Base-by-base conservation (phyloP, 805 yeast species). In the Starmera quercuum region DNA sequence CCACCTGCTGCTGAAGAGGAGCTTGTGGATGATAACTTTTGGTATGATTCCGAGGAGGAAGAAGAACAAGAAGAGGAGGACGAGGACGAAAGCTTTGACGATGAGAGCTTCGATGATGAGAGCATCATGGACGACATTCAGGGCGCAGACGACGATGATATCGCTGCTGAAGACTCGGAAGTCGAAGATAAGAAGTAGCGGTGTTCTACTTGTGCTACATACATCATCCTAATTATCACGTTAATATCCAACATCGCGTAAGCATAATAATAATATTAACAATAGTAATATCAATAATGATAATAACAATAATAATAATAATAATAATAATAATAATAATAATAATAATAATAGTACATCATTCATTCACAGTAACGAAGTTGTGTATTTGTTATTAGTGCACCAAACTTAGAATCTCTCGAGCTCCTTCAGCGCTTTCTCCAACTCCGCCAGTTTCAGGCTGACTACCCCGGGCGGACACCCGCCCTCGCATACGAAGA, bases 41-140 rank as follows among this genome's bases (percentile, higher is more conserved):
- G 92, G 92, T 82, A 80, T 53, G 92, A 81, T 45, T 81, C 79
- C 27, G 83, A 75, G 29, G 83, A 76, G 38, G 84, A 76, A 45
- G 76, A 66, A 20, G 81, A 76, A 31, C 83, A 74, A 28, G 76
- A 62, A 30, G 73, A 61, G 24, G 73, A 66, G 29, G 73, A 66
- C 22, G 69, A 63, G 33, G 73, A 61, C 6, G 68, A 62, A 27
- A n/a, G n/a, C n/a, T n/a, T n/a, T n/a, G n/a, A n/a, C n/a, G n/a
- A 53, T 48, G 18, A 45, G 47, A 24, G 45, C 1, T 42, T 51
- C 34, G 53, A 40, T 42, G 48, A 44, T 44, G 61, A 45, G 42
- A n/a, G n/a, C n/a, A n/a, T n/a, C n/a, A n/a, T n/a, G 38, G 84
- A 76, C 45, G 76, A 66, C 19, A 81, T 75, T 31, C 83, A 74